Base-by-base conservation (phyloP, 768 basidiomycete species). In the Termitomyces sp. region DNA sequence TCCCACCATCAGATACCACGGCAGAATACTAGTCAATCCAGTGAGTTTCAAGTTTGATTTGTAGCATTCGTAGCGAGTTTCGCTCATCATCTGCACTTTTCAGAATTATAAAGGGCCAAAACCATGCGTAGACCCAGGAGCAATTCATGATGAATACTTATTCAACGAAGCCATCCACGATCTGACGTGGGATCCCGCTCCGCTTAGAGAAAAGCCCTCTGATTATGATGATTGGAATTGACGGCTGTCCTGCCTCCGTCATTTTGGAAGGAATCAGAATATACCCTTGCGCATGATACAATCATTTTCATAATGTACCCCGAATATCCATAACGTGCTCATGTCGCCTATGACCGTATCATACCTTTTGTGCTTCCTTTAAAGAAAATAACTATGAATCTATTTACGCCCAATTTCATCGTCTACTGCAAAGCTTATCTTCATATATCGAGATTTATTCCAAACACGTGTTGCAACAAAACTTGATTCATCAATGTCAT, bases 91-190 rank as follows among this genome's bases (percentile, higher is more conserved):
- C 11, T 19, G 2, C 9, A 2, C 14, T 17, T 22, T 37, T 7
- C 46, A 60, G 59, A 41, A 34, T 2, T 60, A 51, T 14, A 51
- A 3, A 26, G 56, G 56, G n/a, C 38, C 26, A 24, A 49, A 60
- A n/a, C 42, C 59, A 43, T 52, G 45, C 22, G 28, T 6, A 19
- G 49, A 45, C 4, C 35, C 53, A 21, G 45, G 48, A 34, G 43
- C 40, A 15, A 55, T 45, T 6, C 37, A 53, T 26, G 55, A 51
- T 22, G 40, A 41, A 5, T 45, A 24, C 19, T 5, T 56, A 26
- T 51, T 44, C 44, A 30, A 51, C 19, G 55, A 50, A 22, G 35
- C 49, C 0, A 43, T 56, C 6, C 48, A 45, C 26, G 21, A 41
- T 5, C 0, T 28, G 49, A 35, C 34, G 12, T 51, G 55, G 55